Conservation (phyloP, 306 rosid species). For the Ziziphus jujuba region DNA sequence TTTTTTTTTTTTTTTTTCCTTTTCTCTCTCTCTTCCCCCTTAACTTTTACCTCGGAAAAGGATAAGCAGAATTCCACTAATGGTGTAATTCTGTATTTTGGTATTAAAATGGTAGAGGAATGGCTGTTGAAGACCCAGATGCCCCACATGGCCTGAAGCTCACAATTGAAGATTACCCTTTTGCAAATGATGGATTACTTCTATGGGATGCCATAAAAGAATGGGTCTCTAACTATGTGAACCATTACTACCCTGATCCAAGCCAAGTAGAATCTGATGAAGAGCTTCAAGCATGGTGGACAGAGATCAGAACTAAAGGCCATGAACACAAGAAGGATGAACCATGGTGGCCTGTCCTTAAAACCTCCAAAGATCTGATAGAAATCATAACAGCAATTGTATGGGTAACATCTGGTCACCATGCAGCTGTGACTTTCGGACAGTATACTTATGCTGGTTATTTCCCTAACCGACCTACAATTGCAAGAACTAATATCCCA, state of each 20-base stretch:
- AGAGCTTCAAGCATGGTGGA: constrained; percentile 51
- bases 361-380: constrained; percentile 23
- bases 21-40: no score
- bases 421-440: constrained; percentile 41
- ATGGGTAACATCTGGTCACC: constrained; percentile 46
- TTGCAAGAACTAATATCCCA: constrained; percentile 37
- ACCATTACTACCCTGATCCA: constrained; percentile 33
- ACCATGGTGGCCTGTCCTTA: constrained; percentile 43
- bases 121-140: constrained; percentile 41
- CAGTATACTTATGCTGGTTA: constrained; percentile 40
- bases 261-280: constrained; percentile 21
- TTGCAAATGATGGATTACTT: constrained; percentile 40
- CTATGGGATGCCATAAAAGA: constrained; percentile 35
- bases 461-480: constrained; percentile 42
- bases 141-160: constrained; percentile 41
- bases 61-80: no score
- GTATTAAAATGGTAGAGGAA: constrained; percentile 23
- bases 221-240: constrained; percentile 40
- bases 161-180: constrained; percentile 42
- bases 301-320: constrained; percentile 38
- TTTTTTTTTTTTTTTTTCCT: no score
- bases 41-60: no score
- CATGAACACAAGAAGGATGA: constrained; percentile 44
- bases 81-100: no score
- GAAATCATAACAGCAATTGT: constrained; percentile 26